Evolutionary conservation across 148 eudicot genomes (phyloP).

Genomic region (Pouteria glomerata): DNA sequence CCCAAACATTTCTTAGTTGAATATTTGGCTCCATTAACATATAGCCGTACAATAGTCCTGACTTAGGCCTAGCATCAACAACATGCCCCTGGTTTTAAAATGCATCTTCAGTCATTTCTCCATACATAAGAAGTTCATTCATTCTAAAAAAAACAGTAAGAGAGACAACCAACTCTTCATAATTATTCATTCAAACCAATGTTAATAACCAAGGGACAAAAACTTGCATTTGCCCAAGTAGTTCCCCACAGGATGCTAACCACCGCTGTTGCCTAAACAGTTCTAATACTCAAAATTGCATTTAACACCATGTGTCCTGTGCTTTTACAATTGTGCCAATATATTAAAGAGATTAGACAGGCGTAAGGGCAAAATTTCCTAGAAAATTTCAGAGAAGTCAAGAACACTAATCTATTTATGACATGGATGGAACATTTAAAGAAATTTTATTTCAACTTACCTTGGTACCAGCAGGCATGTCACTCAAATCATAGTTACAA

Average conservation of each 20-base stretch:
- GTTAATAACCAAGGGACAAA: not conserved
- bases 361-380: not conserved
- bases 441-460: constrained; percentile 20
- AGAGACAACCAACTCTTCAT: not conserved
- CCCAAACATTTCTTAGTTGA: not conserved
- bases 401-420: not conserved
- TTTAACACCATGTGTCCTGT: not conserved
- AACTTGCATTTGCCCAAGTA: not conserved
- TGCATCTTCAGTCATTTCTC: not conserved
- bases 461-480: constrained; percentile 83
- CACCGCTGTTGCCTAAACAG: not conserved
- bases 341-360: not conserved
- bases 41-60: not conserved
- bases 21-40: not conserved
- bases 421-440: not conserved
- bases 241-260: not conserved
- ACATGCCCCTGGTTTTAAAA: not conserved
- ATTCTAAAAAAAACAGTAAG: too few relatives aligned
- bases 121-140: not conserved
- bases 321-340: too few relatives aligned
- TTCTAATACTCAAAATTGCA: not conserved
- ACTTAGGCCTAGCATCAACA: not conserved
- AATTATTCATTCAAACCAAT: not conserved
- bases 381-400: too few relatives aligned
- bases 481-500: constrained; percentile 75